Percentiles rank a stretch among this genome's conserved stretches.
These are phyloP conservation scores for Malassezia brasiliensis DNA, from an alignment of 1,284 basidiomycete species.

Conservation along the genomic window DNA sequence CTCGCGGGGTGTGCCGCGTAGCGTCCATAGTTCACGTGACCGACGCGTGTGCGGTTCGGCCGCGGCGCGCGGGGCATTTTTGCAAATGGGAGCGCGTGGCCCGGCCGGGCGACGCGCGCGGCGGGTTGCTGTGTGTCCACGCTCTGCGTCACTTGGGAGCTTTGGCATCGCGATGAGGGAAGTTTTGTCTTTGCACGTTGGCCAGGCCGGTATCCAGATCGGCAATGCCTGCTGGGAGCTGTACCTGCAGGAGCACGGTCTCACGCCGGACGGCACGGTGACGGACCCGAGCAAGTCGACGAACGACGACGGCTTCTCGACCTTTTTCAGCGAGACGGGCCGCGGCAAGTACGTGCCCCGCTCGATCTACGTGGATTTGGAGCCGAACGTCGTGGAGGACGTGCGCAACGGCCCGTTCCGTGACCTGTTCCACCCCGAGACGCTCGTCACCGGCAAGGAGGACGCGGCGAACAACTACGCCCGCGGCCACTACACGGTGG, in stretches of 20 bases:
- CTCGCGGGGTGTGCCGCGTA: not conserved
- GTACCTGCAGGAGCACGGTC: slow-evolving; percentile 95
- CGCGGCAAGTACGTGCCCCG: slow-evolving; percentile 76
- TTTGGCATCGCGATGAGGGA: slow-evolving; percentile 34
- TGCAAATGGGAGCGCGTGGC: slow-evolving; percentile 1
- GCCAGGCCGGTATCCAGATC: slow-evolving; percentile 82
- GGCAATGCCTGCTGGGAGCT: slow-evolving; percentile 62
- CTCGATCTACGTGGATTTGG: slow-evolving; percentile 88
- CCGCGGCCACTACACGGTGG: slow-evolving; percentile 78
- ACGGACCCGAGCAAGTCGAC: slow-evolving; percentile 59
- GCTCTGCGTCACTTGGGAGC: slow-evolving; percentile 46
- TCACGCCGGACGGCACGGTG: slow-evolving; percentile 52
- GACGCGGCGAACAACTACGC: slow-evolving; percentile 94
- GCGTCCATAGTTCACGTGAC: slow-evolving; percentile 7
- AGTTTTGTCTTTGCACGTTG: slow-evolving; percentile 89
- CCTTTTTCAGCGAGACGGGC: slow-evolving; percentile 57
- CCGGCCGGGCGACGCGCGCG: not conserved
- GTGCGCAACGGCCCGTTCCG: slow-evolving; percentile 90
- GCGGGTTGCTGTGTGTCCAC: slow-evolving; percentile 13
- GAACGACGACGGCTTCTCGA: slow-evolving; percentile 85
- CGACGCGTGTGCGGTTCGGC: not conserved
- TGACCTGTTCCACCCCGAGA: slow-evolving; percentile 96
- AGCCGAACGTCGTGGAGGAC: slow-evolving; percentile 91
- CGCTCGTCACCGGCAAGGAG: slow-evolving; percentile 97
- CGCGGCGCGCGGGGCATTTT: slow-evolving; percentile 1